Evolutionary conservation across 1,284 basidiomycete genomes (phyloP), one percentile per base, ranked within the genome.

Genomic region (Veloporphyrellus conicus): DNA sequence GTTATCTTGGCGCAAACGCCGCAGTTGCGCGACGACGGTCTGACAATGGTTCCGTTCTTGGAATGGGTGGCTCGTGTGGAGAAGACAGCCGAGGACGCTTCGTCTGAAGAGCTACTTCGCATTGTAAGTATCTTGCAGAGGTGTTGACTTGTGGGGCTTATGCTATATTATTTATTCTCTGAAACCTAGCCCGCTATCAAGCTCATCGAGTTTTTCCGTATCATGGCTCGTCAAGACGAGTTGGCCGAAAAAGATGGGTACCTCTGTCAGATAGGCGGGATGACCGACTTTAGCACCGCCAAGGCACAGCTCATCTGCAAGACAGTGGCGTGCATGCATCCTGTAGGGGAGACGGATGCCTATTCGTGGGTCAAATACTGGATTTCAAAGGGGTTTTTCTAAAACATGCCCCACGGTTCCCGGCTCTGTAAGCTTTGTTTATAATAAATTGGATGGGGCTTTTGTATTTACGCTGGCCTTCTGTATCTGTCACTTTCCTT

Each of bases 121-220:
- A 50, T 61, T n/a, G 59, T 62, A 33, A 48, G 58, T 45, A 0
- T 22, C 6, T 16, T 3, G 1, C 22, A 5, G 9, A 3, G 9
- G 10, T 3, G 3, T 3, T 11, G 28, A 6, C 35, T 19, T 37
- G 14, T 23, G 38, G 3, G 12, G n/a, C n/a, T n/a, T n/a, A 19
- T 12, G 9, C 10, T 32, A 45, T 16, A 23, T 28, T 6, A 5
- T 29, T 10, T 29, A 19, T 25, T 25, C 19, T 16, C 9, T 23
- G 2, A 11, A 11, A 62, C n/a, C n/a, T n/a, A n/a, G 60, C 60
- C 59, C 41, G 61, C 61, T 1, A 54, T 65, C 20, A 65, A 63
- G 35, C 43, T 62, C 0, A 47, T 63, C 11, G 51, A 49, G 3
- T 64, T 51, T 35, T 52, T 59, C 34, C 52, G 54, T 4, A 25